Conservation (phyloP, 306 rosid genomes). For the Glycine latifolia region DNA sequence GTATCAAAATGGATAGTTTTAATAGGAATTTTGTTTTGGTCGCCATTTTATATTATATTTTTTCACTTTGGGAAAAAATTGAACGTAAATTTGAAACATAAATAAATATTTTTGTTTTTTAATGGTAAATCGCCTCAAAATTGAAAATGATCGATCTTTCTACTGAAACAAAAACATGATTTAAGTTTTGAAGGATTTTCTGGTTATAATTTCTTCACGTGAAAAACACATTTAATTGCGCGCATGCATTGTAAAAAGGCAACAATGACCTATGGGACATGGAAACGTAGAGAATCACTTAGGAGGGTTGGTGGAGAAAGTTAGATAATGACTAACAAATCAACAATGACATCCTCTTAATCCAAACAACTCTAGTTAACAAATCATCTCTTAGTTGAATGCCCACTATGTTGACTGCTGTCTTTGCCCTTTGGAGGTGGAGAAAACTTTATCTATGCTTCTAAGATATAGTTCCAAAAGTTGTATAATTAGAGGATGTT, state of each 20-base stretch:
- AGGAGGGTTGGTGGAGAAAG: conserved; percentile 10
- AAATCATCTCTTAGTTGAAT: conserved; percentile 38
- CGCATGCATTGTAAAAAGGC: neutral
- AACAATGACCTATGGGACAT: neutral
- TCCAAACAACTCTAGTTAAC: neutral
- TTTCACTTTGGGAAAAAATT: neutral
- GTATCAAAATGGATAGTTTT: no score
- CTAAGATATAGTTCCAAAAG: neutral
- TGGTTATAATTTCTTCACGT: conserved; percentile 22
- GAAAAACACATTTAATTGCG: neutral
- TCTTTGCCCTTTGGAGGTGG: conserved; percentile 45
- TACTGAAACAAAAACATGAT: neutral
- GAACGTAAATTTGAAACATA: neutral
- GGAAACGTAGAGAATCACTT: conserved; percentile 32
- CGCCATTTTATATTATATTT: neutral
- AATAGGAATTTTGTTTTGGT: no score
- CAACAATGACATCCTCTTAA: conserved; percentile 15
- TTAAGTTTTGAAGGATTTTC: conserved; percentile 3
- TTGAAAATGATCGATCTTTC: neutral
- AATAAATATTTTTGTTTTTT: neutral
- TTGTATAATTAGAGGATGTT: conserved; percentile 10
- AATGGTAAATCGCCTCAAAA: neutral
- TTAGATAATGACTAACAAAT: conserved; percentile 19
- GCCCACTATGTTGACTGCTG: conserved; percentile 46
- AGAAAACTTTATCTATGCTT: conserved; percentile 31